Percentiles rank a stretch among this genome's conserved stretches.
Evolutionary conservation across 768 basidiomycete species (phyloP).

Genomic region (Coprinellus micaceus): DNA sequence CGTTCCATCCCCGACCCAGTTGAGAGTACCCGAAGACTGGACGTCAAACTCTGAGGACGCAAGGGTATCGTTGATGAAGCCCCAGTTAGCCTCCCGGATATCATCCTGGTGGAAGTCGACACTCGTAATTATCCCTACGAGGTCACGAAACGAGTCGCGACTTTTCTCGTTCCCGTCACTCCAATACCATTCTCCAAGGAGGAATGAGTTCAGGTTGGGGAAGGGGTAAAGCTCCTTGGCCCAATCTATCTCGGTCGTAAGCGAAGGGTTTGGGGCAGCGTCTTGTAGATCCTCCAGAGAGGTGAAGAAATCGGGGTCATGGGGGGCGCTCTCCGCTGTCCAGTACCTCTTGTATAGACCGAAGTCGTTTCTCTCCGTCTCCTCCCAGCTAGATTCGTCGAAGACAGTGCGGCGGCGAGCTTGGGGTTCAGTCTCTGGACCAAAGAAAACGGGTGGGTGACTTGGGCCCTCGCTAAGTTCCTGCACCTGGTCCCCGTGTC

Average conservation of each 20-base stretch:
- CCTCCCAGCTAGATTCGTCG: neutral
- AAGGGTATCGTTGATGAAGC: neutral
- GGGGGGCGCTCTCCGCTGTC: neutral
- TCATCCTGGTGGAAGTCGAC: neutral
- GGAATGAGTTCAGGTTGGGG: slow-evolving; percentile 10
- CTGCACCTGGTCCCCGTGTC: too few relatives aligned
- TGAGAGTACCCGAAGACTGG: too few relatives aligned
- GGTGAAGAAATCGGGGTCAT: slow-evolving; percentile 25
- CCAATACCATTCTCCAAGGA: slow-evolving; percentile 17
- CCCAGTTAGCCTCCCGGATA: neutral
- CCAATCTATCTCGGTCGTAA: slow-evolving; percentile 22
- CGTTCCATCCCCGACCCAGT: neutral
- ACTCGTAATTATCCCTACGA: neutral
- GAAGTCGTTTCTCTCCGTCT: neutral
- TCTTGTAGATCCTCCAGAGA: slow-evolving; percentile 13
- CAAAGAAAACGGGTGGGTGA: too few relatives aligned
- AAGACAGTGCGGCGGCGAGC: neutral
- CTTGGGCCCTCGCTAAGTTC: too few relatives aligned
- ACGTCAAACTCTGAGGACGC: neutral
- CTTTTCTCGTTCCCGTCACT: neutral
- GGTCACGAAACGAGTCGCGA: neutral
- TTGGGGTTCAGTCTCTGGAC: too few relatives aligned
- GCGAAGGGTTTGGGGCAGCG: neutral
- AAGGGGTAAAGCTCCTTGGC: slow-evolving; percentile 12
- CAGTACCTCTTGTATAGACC: slow-evolving; percentile 2